Evolutionary conservation across 225 moss, liverwort and hornwort species (phyloP).

Genomic region (Ulota crispa): DNA sequence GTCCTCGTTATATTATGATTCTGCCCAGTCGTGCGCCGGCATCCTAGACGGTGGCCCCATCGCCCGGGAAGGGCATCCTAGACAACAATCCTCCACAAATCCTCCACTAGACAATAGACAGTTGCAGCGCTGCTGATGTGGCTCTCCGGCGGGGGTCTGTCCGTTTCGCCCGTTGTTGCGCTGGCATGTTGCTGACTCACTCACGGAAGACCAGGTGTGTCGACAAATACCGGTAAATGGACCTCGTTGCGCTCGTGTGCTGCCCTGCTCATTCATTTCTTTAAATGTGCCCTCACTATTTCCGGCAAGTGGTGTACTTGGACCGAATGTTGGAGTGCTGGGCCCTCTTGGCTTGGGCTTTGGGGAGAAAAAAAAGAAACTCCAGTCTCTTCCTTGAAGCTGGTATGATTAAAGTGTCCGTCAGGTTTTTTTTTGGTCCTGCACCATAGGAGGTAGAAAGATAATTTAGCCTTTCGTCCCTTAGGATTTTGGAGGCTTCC

Average conservation of each 20-base stretch:
- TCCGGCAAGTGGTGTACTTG: constrained; percentile 15
- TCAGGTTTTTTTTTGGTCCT: too few relatives aligned
- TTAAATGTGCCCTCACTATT: neutral
- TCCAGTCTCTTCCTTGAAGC: neutral
- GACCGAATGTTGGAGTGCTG: neutral
- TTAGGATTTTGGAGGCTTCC: too few relatives aligned
- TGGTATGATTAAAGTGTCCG: too few relatives aligned
- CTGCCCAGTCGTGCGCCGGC: neutral
- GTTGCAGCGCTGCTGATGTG: neutral
- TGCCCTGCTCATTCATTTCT: neutral
- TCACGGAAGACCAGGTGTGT: neutral
- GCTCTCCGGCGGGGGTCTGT: neutral
- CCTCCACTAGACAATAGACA: too few relatives aligned
- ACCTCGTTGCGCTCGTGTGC: neutral
- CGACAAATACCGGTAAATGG: constrained; percentile 5
- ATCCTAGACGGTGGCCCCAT: constrained; percentile 1
- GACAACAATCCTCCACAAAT: too few relatives aligned
- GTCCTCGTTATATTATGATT: neutral
- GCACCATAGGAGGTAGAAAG: too few relatives aligned
- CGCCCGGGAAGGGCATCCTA: neutral
- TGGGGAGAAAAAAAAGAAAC: neutral
- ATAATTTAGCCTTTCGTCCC: too few relatives aligned
- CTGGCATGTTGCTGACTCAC: neutral
- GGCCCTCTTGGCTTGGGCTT: neutral
- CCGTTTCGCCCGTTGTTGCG: neutral